Conservation (phyloP, 2,329 filamentous ascomycete species). For the Fusarium sterilihyphosum region DNA sequence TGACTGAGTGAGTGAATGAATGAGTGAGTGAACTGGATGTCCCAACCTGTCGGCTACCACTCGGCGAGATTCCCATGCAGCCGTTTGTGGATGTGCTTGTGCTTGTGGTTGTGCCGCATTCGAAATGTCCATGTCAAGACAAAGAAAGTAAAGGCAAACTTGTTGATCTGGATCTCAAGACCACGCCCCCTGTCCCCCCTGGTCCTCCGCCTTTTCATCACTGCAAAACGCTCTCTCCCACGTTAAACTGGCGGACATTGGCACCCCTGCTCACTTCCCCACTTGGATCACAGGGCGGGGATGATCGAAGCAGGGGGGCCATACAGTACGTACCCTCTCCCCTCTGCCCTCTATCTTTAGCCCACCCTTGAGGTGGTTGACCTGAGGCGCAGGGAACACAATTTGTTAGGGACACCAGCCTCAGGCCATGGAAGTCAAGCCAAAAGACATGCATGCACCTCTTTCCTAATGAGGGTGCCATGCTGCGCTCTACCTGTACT, state of each 20-base stretch:
- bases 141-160: not conserved
- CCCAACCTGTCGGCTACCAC: conserved; percentile 35
- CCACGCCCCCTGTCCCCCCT: not conserved
- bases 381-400: not conserved
- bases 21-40: not conserved
- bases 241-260: conserved; percentile 42
- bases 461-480: conserved; percentile 19
- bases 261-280: conserved; percentile 16
- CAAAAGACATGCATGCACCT: conserved; percentile 13
- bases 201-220: conserved; percentile 43
- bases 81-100: not conserved
- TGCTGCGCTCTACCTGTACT: conserved; percentile 13
- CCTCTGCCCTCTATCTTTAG: not conserved
- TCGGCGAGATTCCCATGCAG: conserved; percentile 36
- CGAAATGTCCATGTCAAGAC: not conserved
- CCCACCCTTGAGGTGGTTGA: not conserved
- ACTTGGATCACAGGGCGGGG: conserved; percentile 27
- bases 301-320: conserved; percentile 20
- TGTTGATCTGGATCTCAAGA: not conserved
- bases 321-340: not conserved
- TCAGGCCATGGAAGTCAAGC: conserved; percentile 11
- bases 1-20: not conserved
- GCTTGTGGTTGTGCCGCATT: not conserved
- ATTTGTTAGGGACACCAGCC: conserved; percentile 12
- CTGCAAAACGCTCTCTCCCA: conserved; percentile 33